Evolutionary conservation across 2,329 filamentous ascomycete genomes (phyloP).

Genomic region (Gyromitra esculenta): DNA sequence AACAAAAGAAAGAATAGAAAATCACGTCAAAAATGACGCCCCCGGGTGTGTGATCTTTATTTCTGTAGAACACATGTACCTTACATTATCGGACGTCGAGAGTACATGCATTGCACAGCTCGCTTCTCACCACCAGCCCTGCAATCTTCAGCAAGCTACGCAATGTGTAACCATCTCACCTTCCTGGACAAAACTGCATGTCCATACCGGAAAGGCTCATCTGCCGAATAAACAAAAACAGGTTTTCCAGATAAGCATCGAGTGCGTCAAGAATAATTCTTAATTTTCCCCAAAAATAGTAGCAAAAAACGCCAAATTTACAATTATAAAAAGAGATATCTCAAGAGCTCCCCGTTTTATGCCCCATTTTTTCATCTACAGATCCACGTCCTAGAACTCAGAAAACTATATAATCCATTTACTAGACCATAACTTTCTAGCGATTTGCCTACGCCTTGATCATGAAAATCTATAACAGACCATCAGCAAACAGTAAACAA

Average conservation of each 20-base stretch:
- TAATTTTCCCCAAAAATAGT: constrained; percentile 1
- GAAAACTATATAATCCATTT: background rate
- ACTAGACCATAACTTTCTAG: background rate
- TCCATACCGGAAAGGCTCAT: background rate
- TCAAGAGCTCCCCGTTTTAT: background rate
- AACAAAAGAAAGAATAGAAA: constrained; percentile 13
- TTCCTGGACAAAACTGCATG: constrained; percentile 8
- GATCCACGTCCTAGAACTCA: background rate
- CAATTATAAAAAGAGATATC: constrained; percentile 36
- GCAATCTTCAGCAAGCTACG: constrained; percentile 4
- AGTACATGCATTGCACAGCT: background rate
- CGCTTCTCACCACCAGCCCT: constrained; percentile 1
- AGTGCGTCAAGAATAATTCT: constrained; percentile 18
- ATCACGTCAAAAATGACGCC: constrained; percentile 6
- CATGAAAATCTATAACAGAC: constrained; percentile 71
- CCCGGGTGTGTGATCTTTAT: constrained; percentile 13
- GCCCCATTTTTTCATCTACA: background rate
- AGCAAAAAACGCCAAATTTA: constrained; percentile 43
- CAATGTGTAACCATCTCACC: background rate
- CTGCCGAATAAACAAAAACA: constrained; percentile 16
- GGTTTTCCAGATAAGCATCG: background rate
- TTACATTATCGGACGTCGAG: constrained; percentile 25
- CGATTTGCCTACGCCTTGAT: constrained; percentile 64
- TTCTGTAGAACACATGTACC: constrained; percentile 8
- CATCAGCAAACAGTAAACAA: constrained; percentile 13